Conservation (phyloP, 306 rosid genomes). For the Senna siamea region DNA sequence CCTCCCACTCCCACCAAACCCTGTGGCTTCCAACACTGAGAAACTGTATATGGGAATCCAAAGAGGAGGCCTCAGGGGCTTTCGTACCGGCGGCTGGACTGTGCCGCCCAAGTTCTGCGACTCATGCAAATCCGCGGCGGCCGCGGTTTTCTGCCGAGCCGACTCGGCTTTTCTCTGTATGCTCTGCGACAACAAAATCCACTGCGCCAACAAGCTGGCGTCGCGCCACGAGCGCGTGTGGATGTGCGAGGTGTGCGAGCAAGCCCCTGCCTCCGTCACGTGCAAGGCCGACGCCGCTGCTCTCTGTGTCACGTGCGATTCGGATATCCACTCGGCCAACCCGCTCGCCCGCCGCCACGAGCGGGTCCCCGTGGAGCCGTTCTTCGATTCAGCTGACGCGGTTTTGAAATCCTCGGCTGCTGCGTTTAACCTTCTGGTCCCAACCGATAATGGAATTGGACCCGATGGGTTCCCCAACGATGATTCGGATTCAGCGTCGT, state of each 20-base stretch:
- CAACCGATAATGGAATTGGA: slow-evolving; percentile 28
- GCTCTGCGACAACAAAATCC: slow-evolving; percentile 72
- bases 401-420: slow-evolving; percentile 51
- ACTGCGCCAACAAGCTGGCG: slow-evolving; percentile 60
- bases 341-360: slow-evolving; percentile 94
- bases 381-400: slow-evolving; percentile 66
- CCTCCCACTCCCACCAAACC: not conserved
- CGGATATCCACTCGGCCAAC: slow-evolving; percentile 91
- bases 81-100: slow-evolving; percentile 46
- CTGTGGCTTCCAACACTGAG: not conserved
- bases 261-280: slow-evolving; percentile 88
- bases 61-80: slow-evolving; percentile 43
- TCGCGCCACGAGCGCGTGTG: slow-evolving; percentile 88
- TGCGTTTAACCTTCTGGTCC: slow-evolving; percentile 41
- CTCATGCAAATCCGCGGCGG: slow-evolving; percentile 64
- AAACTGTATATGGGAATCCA: slow-evolving; percentile 57
- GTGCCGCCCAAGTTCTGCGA: slow-evolving; percentile 74
- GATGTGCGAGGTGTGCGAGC: slow-evolving; percentile 97
- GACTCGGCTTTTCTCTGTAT: slow-evolving; percentile 87
- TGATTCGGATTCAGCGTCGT: slow-evolving; percentile 44
- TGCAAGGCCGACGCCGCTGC: slow-evolving; percentile 98
- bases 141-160: slow-evolving; percentile 69
- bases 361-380: slow-evolving; percentile 87
- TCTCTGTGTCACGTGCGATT: slow-evolving; percentile 88
- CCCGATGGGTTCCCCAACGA: slow-evolving; percentile 32